phyloP scores from a whole-genome alignment of 1,284 basidiomycete species.

The Pseudozyma thailandica region DNA sequence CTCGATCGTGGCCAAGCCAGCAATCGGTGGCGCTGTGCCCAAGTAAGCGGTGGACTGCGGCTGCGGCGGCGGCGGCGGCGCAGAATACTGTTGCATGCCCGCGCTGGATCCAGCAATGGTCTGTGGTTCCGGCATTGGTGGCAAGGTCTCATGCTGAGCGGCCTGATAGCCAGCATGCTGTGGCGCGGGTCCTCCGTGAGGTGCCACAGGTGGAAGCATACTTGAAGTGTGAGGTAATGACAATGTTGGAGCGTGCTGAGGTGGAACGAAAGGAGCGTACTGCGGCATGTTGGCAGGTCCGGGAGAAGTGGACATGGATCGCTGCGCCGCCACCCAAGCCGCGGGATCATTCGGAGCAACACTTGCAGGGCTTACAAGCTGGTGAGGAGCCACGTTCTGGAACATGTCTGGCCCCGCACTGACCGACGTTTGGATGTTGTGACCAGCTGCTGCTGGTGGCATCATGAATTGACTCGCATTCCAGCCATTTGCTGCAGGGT shows the following conservation, averaged over 20 bases:
- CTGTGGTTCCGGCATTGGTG: slow-evolving; percentile 37
- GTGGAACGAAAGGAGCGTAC: slow-evolving; percentile 7
- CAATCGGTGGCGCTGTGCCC: slow-evolving; percentile 15
- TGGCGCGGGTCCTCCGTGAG: slow-evolving; percentile 8
- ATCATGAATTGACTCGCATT: slow-evolving; percentile 37
- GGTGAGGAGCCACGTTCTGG: slow-evolving; percentile 19
- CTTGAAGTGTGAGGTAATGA: slow-evolving; percentile 3
- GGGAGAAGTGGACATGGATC: slow-evolving; percentile 42
- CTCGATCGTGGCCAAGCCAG: slow-evolving; percentile 56
- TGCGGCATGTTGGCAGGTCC: slow-evolving; percentile 15
- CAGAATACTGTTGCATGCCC: slow-evolving; percentile 16
- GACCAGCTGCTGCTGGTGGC: slow-evolving; percentile 18
- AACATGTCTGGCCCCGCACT: slow-evolving; percentile 52
- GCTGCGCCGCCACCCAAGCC: slow-evolving; percentile 35
- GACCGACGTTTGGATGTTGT: slow-evolving; percentile 31
- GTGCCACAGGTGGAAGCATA: slow-evolving; percentile 10
- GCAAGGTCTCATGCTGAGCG: slow-evolving; percentile 10
- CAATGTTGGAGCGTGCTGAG: slow-evolving; percentile 5
- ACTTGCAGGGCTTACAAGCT: neutral
- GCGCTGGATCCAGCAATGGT: slow-evolving; percentile 5
- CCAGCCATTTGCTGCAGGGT: slow-evolving; percentile 37
- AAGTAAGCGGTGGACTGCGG: slow-evolving; percentile 6
- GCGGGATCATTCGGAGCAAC: slow-evolving; percentile 7
- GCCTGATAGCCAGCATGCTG: slow-evolving; percentile 10
- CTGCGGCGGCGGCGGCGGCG: slow-evolving; percentile 17